Evolutionary conservation across 176 grass and related monocot species (phyloP), one percentile per base, ranked within the genome.

Genomic region (Zea luxurians): DNA sequence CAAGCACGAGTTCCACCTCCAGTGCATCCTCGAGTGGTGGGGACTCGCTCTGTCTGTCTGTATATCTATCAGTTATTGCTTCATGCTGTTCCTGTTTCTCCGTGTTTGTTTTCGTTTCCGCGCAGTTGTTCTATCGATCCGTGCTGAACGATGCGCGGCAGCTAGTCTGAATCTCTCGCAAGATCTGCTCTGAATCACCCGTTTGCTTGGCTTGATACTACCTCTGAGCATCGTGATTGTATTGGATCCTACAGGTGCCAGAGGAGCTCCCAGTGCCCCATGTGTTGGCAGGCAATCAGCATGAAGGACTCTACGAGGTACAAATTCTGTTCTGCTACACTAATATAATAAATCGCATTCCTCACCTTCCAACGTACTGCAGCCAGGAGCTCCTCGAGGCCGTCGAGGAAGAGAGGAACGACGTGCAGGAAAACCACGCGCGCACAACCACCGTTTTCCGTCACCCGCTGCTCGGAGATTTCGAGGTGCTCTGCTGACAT

Each of bases 241-340:
- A 27, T 27, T 27, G 27, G 27, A 27, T 27, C 27, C 7, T 49
- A 13, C 66, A 45, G 43, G 43, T 45, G 43, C 43, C 43, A 45
- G 43, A 96, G 93, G 86, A 96, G 89, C 66, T 96, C 93, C 75
- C 89, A 90, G 48, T 96, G 93, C 61, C 93, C 93, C 38, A 96
- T 96, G 93, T 96, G 93, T 80, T 92, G 89, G 93, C 93, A 96
- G 58, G 47, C 89, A 48, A 92, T 96, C 86, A 88, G 84, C 82
- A 88, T 96, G 84, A 96, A 96, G 87, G 93, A 96, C 84, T 66
- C 89, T 50, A 87, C 83, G 58, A 92, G 89, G 93, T 92, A 80
- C 53, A 80, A 48, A 48, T 74, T 83, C 70, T 34, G 36, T 74
- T 83, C 70, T 34, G 36, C 48, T 71, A 37, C 15, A 48, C 27